Conservation (phyloP, 2,329 filamentous ascomycete species). For the Pseudocercospora eumusae region DNA sequence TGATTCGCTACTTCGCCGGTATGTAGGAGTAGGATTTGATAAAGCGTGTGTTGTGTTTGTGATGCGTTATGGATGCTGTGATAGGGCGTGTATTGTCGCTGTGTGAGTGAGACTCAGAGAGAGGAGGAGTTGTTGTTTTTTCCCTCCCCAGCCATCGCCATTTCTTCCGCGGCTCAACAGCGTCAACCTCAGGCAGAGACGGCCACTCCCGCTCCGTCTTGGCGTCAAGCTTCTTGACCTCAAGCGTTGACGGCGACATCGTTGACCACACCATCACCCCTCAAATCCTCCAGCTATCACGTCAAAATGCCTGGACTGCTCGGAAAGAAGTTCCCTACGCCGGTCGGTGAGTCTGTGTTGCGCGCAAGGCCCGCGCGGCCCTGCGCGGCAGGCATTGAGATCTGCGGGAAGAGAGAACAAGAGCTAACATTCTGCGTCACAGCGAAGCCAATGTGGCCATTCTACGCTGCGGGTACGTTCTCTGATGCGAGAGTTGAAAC, state of each 20-base stretch:
- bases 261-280: neutral
- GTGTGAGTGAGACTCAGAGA: neutral
- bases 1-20: neutral
- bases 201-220: neutral
- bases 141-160: neutral
- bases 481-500: neutral
- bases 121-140: neutral
- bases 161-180: neutral
- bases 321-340: conserved; percentile 55
- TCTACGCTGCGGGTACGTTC: conserved; percentile 83
- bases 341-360: conserved; percentile 47
- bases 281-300: conserved; percentile 1
- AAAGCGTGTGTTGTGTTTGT: conserved; percentile 1
- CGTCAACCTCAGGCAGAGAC: neutral
- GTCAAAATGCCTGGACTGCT: conserved; percentile 43
- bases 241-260: conserved; percentile 8
- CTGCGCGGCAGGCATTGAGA: conserved; percentile 12
- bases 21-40: too few species aligned
- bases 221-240: conserved; percentile 1
- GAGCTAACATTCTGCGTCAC: conserved; percentile 36
- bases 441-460: conserved; percentile 91
- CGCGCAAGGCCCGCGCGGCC: neutral
- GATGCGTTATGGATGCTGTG: neutral
- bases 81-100: neutral
- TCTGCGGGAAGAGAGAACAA: neutral